Conservation (phyloP, 2,329 filamentous ascomycete species). For the Pseudogymnoascus sp. region DNA sequence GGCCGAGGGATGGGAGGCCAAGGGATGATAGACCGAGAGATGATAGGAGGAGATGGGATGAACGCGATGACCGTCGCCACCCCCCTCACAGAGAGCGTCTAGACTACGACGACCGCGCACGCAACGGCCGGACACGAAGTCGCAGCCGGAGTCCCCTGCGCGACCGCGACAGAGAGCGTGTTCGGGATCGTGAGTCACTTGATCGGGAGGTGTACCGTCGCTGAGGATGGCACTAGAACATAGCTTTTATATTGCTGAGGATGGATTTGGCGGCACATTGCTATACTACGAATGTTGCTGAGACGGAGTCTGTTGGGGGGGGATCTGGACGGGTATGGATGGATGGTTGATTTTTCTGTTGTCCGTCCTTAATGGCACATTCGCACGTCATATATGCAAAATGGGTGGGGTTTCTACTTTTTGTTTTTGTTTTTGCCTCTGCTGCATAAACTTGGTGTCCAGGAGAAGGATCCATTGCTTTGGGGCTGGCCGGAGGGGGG, state of each 20-base stretch:
- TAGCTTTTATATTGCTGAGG: background rate
- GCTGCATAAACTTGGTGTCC: background rate
- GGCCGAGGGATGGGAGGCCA: conserved; percentile 30
- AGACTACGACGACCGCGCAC: conserved; percentile 27
- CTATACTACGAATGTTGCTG: background rate
- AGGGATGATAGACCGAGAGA: conserved; percentile 21
- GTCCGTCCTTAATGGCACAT: background rate
- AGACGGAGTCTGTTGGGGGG: conserved; percentile 4
- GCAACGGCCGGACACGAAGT: conserved; percentile 31
- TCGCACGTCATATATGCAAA: background rate
- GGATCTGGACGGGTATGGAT: background rate
- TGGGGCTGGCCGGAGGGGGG: background rate
- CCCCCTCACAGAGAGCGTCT: conserved; percentile 31
- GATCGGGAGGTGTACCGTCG: conserved; percentile 15
- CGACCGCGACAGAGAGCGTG: conserved; percentile 32
- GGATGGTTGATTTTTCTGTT: background rate
- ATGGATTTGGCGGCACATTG: background rate
- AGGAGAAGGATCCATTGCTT: background rate
- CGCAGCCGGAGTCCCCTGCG: conserved; percentile 36
- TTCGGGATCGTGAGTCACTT: conserved; percentile 31
- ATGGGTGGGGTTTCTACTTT: background rate
- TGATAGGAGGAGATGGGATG: conserved; percentile 27
- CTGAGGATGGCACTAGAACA: background rate
- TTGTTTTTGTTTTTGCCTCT: background rate
- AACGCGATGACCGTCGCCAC: conserved; percentile 31